These are phyloP conservation scores for Colletotrichum sidae DNA, from an alignment of 2,329 filamentous ascomycete genomes.

Conservation along the genomic window DNA sequence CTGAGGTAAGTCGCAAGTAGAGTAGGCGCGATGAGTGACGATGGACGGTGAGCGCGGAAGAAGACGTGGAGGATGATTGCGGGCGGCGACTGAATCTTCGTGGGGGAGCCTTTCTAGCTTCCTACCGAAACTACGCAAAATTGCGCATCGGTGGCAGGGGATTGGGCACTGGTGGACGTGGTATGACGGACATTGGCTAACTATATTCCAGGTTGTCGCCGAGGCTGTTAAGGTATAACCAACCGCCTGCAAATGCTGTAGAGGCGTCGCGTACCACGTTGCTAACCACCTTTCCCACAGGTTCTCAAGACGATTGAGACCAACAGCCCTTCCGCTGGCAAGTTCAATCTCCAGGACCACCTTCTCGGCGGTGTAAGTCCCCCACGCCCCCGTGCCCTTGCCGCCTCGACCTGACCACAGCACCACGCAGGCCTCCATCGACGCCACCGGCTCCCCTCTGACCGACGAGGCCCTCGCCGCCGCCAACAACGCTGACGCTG, in stretches of 20 bases:
- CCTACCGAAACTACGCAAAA: too few species aligned
- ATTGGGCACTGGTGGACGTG: neutral
- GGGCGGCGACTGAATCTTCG: too few species aligned
- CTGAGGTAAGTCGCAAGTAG: conserved; percentile 68
- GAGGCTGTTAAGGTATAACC: conserved; percentile 83
- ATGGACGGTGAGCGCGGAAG: too few species aligned
- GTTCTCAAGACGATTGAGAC: conserved; percentile 84
- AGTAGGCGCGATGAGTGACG: too few species aligned
- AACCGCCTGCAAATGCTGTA: neutral
- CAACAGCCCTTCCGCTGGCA: conserved; percentile 73
- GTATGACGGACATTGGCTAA: conserved; percentile 25
- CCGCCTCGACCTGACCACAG: neutral
- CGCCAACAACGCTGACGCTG: conserved; percentile 87
- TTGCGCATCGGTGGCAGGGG: neutral
- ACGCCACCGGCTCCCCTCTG: conserved; percentile 80
- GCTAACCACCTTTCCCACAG: conserved; percentile 55
- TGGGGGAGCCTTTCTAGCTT: too few species aligned
- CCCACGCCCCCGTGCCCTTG: neutral
- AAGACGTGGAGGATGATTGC: too few species aligned
- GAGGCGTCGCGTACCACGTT: conserved; percentile 16
- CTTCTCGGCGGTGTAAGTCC: conserved; percentile 87
- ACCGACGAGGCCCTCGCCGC: conserved; percentile 86
- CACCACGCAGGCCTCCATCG: conserved; percentile 80
- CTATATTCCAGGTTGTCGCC: conserved; percentile 70
- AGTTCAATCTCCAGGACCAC: conserved; percentile 92